These are phyloP conservation scores for Mediolabrus comicus DNA, from an alignment of 108 stramenopile species.

Conservation along the genomic window DNA sequence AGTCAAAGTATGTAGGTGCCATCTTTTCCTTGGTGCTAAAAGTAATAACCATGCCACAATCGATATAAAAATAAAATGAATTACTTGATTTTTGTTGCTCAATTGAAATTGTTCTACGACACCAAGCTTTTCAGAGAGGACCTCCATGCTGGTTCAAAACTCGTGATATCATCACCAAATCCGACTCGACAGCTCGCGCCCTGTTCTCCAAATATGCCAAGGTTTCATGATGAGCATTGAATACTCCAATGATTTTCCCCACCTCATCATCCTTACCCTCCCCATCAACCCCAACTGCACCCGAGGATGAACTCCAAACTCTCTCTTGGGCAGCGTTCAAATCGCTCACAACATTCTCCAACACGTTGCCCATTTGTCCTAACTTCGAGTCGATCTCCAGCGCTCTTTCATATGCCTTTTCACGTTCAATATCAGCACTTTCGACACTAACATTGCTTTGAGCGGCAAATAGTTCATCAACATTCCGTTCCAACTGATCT, in stretches of 20 bases:
- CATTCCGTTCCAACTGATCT: slow-evolving; percentile 60
- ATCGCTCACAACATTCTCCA: slow-evolving; percentile 46
- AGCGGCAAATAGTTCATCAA: slow-evolving; percentile 70
- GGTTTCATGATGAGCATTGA: slow-evolving; percentile 76
- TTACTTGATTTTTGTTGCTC: background rate
- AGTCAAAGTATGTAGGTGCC: too few species aligned
- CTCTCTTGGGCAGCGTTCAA: slow-evolving; percentile 57
- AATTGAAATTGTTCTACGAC: background rate
- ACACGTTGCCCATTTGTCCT: slow-evolving; percentile 39
- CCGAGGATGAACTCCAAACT: slow-evolving; percentile 32
- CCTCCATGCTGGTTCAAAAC: slow-evolving; percentile 24
- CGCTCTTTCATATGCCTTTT: slow-evolving; percentile 64
- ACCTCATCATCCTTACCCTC: slow-evolving; percentile 39
- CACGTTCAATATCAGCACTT: slow-evolving; percentile 78
- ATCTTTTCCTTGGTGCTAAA: background rate
- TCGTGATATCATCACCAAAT: slow-evolving; percentile 43
- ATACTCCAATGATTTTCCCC: slow-evolving; percentile 51
- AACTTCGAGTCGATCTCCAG: slow-evolving; percentile 51
- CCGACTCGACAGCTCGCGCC: slow-evolving; percentile 59
- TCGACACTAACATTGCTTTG: slow-evolving; percentile 54
- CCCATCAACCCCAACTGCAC: slow-evolving; percentile 2
- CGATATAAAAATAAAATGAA: background rate
- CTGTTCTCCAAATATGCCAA: slow-evolving; percentile 63
- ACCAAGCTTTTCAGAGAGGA: background rate
- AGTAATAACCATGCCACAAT: background rate